Evolutionary conservation across 768 basidiomycete genomes (phyloP).

Genomic region (Pholiota molesta): DNA sequence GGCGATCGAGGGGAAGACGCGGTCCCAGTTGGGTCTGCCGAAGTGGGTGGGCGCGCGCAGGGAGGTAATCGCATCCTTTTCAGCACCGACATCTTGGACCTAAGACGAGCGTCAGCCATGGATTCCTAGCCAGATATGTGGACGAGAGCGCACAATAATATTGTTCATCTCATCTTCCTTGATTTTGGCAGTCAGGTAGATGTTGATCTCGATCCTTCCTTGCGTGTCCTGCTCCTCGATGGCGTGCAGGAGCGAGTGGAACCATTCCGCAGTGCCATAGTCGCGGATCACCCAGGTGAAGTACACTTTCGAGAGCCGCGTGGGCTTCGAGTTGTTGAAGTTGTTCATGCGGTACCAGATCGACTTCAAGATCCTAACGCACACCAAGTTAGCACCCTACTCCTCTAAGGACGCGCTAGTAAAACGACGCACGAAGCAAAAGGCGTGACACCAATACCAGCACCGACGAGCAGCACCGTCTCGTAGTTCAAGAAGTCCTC

Average conservation of each 20-base stretch:
- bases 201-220: conserved; percentile 90
- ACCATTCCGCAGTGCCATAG: conserved; percentile 89
- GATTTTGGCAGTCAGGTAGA: conserved; percentile 89
- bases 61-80: conserved; percentile 89
- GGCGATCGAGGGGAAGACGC: conserved; percentile 69
- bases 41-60: conserved; percentile 92
- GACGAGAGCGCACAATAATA: conserved; percentile 63
- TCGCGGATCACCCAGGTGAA: conserved; percentile 97
- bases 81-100: conserved; percentile 81
- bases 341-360: conserved; percentile 98
- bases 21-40: conserved; percentile 87
- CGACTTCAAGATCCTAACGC: conserved; percentile 73
- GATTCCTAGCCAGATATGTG: not conserved
- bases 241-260: conserved; percentile 90
- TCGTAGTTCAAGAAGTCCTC: conserved; percentile 94
- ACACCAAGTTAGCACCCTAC: not conserved
- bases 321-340: conserved; percentile 71
- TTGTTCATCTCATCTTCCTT: conserved; percentile 94
- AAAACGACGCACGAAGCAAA: conserved; percentile 79
- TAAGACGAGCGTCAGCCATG: conserved; percentile 34
- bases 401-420: not conserved
- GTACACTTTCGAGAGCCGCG: conserved; percentile 89
- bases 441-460: conserved; percentile 96
- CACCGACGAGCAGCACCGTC: conserved; percentile 86
- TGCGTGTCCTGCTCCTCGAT: conserved; percentile 91